Evolutionary conservation across 225 moss, liverwort and hornwort genomes (phyloP).

Genomic region (Pleurozium schreberi): DNA sequence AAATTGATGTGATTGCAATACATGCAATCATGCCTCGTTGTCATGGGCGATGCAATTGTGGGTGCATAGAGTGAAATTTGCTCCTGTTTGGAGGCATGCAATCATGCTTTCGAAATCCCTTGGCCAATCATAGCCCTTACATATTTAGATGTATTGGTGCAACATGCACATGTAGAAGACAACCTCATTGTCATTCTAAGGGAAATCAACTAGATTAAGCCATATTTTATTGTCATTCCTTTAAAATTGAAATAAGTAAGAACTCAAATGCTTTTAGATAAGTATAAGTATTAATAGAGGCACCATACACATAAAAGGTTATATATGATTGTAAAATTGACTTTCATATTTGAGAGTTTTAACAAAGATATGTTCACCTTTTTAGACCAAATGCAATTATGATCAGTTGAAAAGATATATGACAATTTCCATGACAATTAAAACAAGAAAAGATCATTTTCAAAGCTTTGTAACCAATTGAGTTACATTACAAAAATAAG

Average conservation of each 20-base stretch:
- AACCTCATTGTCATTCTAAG: too few species aligned
- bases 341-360: too few species aligned
- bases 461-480: too few species aligned
- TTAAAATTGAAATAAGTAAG: not conserved
- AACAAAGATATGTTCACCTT: not conserved
- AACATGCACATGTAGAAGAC: fast-evolving
- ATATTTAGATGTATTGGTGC: too few species aligned
- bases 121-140: too few species aligned
- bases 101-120: too few species aligned
- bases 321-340: not conserved
- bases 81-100: too few species aligned
- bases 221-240: fast-evolving
- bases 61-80: too few species aligned
- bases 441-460: not conserved
- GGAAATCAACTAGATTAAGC: not conserved
- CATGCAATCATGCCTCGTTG: too few species aligned
- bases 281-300: not conserved
- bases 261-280: not conserved
- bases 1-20: too few species aligned
- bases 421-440: fast-evolving
- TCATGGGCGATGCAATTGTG: too few species aligned
- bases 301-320: not conserved
- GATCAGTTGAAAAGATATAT: not conserved
- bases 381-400: not conserved
- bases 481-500: not conserved